These are phyloP conservation scores for Carex pumila DNA, from an alignment of 176 grass and related monocot species.

Conservation along the genomic window DNA sequence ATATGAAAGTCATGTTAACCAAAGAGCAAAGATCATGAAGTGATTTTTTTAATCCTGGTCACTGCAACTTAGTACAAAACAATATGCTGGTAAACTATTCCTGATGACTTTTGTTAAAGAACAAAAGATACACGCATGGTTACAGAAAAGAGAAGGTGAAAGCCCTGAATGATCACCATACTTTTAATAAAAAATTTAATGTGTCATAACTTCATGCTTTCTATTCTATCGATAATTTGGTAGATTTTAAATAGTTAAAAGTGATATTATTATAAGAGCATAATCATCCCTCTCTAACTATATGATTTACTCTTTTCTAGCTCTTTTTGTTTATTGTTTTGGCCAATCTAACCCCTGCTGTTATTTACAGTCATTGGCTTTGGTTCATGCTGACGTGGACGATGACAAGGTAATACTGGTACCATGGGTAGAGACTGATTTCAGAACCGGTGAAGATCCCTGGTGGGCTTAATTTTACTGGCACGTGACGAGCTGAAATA, in stretches of 20 bases:
- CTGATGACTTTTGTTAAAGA: background rate
- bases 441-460: conserved; percentile 76
- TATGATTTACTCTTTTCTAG: background rate
- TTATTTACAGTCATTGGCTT: conserved; percentile 55
- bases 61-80: background rate
- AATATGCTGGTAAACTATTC: background rate
- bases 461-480: conserved; percentile 60
- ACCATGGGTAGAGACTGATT: conserved; percentile 91
- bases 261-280: background rate
- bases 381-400: conserved; percentile 77
- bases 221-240: background rate
- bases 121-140: background rate
- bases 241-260: background rate
- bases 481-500: background rate
- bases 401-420: conserved; percentile 83
- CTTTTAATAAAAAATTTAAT: background rate
- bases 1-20: background rate
- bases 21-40: background rate
- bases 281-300: background rate
- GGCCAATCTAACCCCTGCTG: background rate
- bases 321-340: background rate
- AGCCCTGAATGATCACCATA: background rate
- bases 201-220: background rate
- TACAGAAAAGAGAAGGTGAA: background rate
- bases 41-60: background rate